These are phyloP conservation scores for Phialemonium atrogriseum DNA, from an alignment of 2,329 filamentous ascomycete genomes.

Conservation along the genomic window DNA sequence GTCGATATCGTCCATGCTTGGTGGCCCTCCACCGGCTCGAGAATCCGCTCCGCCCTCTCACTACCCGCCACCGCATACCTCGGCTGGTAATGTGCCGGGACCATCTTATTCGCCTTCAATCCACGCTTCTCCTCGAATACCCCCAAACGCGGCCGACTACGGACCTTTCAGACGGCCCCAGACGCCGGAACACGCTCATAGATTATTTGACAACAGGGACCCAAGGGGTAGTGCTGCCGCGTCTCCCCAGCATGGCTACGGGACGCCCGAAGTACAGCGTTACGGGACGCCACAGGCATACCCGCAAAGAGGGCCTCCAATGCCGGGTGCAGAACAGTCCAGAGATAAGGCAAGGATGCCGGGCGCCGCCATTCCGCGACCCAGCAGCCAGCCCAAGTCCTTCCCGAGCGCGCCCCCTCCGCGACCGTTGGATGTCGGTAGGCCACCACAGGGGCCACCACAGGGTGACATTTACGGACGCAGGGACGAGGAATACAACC, in stretches of 20 bases:
- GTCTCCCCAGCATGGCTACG: conserved; percentile 42
- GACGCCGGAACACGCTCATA: conserved; percentile 58
- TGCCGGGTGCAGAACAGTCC: conserved; percentile 35
- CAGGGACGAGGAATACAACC: conserved; percentile 47
- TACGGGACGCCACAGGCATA: conserved; percentile 54
- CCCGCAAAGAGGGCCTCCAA: conserved; percentile 39
- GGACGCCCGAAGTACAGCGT: conserved; percentile 48
- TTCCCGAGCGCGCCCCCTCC: conserved; percentile 34
- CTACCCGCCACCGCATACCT: conserved; percentile 36
- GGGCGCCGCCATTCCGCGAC: conserved; percentile 28
- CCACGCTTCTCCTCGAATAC: conserved; percentile 49
- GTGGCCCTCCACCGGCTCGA: conserved; percentile 35
- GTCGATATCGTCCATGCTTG: conserved; percentile 55
- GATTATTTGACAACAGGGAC: conserved; percentile 38
- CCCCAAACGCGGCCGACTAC: conserved; percentile 49
- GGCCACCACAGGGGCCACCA: conserved; percentile 27
- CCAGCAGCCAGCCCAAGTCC: conserved; percentile 43
- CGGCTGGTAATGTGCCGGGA: conserved; percentile 28
- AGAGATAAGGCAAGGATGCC: conserved; percentile 29
- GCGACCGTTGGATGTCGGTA: conserved; percentile 37
- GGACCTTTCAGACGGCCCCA: conserved; percentile 57
- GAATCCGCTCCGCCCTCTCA: conserved; percentile 25
- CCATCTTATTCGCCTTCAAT: conserved; percentile 38
- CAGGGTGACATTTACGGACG: conserved; percentile 36
- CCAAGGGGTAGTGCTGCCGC: conserved; percentile 34